These are phyloP conservation scores for Metschnikowia sp. DNA, from an alignment of 805 yeast genomes.

Conservation along the genomic window DNA sequence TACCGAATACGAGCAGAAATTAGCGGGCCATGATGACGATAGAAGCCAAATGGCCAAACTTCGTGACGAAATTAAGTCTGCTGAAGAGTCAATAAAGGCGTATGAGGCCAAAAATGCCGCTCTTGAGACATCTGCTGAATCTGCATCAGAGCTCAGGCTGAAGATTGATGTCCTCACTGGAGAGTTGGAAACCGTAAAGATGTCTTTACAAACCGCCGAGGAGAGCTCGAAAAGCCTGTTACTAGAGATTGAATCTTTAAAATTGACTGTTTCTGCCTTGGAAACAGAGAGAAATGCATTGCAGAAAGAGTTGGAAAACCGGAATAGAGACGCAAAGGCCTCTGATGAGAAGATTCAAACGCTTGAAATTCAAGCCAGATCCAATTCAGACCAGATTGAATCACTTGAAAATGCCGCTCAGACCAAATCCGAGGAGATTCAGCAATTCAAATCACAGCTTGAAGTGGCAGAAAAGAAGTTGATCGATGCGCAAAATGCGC, in stretches of 20 bases:
- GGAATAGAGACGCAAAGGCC: neutral
- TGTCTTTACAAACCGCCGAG: neutral
- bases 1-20: neutral
- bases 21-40: neutral
- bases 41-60: neutral
- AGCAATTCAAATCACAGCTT: too few relatives aligned
- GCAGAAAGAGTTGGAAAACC: neutral
- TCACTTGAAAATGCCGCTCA: too few relatives aligned
- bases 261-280: neutral
- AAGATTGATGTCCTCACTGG: neutral
- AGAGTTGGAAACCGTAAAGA: neutral
- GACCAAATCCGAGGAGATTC: too few relatives aligned
- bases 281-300: neutral
- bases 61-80: neutral
- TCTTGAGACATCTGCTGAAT: neutral
- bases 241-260: neutral
- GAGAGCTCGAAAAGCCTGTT: neutral
- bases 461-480: too few relatives aligned
- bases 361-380: neutral
- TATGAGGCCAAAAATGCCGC: neutral
- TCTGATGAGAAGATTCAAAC: neutral
- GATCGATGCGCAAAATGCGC: too few relatives aligned
- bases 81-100: neutral
- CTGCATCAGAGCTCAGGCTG: neutral
- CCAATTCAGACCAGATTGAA: too few relatives aligned